A percentile compares a stretch with the other conserved stretches of the same genome.
These are phyloP conservation scores for Talaromyces nanjingensis DNA, from an alignment of 495 filamentous ascomycete species.

Conservation along the genomic window DNA sequence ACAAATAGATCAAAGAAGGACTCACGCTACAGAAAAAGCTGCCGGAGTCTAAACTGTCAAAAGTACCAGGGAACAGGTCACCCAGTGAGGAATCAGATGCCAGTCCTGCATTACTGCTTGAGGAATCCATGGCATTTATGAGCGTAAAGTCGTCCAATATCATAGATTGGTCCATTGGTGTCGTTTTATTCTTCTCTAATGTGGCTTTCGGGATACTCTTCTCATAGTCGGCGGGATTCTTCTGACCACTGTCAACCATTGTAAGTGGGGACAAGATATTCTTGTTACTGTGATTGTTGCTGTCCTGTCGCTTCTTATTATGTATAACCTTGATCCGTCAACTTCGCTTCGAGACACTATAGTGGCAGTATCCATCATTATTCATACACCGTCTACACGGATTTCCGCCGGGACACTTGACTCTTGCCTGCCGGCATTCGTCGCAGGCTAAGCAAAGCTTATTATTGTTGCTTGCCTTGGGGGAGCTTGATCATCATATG, in stretches of 20 bases:
- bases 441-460: neutral
- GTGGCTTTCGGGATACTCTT: neutral
- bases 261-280: neutral
- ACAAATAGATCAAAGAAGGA: neutral
- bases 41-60: neutral
- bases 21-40: neutral
- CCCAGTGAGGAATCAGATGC: neutral
- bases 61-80: neutral
- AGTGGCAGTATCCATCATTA: neutral
- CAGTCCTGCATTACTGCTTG: neutral
- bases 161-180: neutral
- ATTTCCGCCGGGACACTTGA: neutral
- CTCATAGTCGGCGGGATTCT: neutral
- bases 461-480: neutral
- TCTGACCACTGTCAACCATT: neutral
- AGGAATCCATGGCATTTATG: neutral
- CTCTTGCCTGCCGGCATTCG: neutral
- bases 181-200: neutral
- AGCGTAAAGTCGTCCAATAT: neutral
- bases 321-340: neutral
- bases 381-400: neutral
- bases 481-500: too few relatives aligned
- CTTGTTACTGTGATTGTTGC: neutral
- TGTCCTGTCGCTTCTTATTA: neutral
- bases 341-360: neutral